Evolutionary conservation across 2,329 filamentous ascomycete species (phyloP).

Genomic region (Neofusicoccum ribis): DNA sequence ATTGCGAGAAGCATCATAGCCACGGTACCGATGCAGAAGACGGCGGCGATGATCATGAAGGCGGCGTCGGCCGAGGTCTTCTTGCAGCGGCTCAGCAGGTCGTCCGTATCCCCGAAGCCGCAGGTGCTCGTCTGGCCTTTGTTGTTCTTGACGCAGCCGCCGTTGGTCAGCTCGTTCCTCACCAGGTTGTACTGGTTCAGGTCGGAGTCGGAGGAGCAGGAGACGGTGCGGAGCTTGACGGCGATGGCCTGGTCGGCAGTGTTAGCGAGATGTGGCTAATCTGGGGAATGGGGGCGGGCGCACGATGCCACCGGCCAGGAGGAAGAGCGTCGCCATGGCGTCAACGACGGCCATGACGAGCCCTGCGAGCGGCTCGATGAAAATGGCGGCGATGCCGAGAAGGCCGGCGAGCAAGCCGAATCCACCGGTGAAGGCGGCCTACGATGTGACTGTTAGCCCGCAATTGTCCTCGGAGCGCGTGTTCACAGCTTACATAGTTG

Average conservation of each 20-base stretch:
- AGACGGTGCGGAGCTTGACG: constrained; percentile 23
- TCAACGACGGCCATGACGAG: constrained; percentile 26
- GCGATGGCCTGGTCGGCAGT: constrained; percentile 23
- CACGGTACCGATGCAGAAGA: background rate
- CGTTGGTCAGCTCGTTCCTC: constrained; percentile 24
- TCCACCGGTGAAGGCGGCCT: constrained; percentile 27
- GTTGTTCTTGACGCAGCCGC: constrained; percentile 22
- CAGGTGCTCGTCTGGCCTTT: background rate
- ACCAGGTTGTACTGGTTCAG: background rate
- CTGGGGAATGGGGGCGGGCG: constrained; percentile 3
- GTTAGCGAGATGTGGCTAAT: background rate
- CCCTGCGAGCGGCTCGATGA: constrained; percentile 23
- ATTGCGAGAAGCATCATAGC: constrained; percentile 14
- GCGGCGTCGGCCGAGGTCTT: constrained; percentile 25
- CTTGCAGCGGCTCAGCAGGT: constrained; percentile 21
- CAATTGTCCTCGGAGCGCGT: too few relatives aligned
- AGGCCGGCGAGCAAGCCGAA: constrained; percentile 25
- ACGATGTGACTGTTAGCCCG: too few relatives aligned
- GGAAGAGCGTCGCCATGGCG: constrained; percentile 25
- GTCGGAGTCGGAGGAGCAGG: constrained; percentile 21
- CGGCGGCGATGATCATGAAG: constrained; percentile 26
- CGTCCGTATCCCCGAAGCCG: background rate
- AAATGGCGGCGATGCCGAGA: constrained; percentile 26
- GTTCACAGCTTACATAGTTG: constrained; percentile 13
- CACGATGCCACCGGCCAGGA: constrained; percentile 30